Percentiles rank a stretch among this genome's conserved stretches.
Conservation (phyloP, 176 grass and related monocot species). For the Zea mays region Zm-B73-REFERENCE-NAM-5.0 NC_050097.1:214967001-214967500, state of each 20-base stretch:
- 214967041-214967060: not conserved
- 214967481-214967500: not conserved
- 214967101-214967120: not conserved
- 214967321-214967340: too few relatives aligned
- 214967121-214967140: not conserved
- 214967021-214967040: not conserved
- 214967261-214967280: not conserved
- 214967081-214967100: constrained; percentile 4
- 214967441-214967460: too few relatives aligned
- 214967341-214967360: too few relatives aligned
- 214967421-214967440: too few relatives aligned
- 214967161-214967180: not conserved
- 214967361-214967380: too few relatives aligned
- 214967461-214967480: too few relatives aligned
- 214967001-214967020: not conserved
- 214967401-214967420: too few relatives aligned
- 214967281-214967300: not conserved
- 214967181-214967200: not conserved
- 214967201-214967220: not conserved
- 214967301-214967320: not conserved
- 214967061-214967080: not conserved
- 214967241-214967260: not conserved
- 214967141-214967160: not conserved
- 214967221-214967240: not conserved
- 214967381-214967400: too few relatives aligned